A percentile compares a stretch with the other conserved stretches of the same genome.
Conservation (phyloP, 1,284 basidiomycete genomes). For the Xanthoconium separans region DNA sequence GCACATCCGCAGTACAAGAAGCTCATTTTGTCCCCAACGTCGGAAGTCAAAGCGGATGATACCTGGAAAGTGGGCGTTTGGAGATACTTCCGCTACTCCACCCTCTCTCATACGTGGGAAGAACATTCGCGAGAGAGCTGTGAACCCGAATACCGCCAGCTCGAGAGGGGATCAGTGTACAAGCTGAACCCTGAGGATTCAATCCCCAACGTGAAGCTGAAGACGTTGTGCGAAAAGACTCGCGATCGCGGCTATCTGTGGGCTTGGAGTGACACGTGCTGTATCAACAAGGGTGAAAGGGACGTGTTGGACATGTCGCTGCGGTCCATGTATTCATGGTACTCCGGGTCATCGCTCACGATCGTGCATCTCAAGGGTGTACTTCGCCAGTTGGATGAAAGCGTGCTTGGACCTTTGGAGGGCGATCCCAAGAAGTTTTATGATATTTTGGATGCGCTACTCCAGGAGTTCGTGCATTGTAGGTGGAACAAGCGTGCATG, state of each 20-base stretch:
- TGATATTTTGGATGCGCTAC: background rate
- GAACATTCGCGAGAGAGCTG: no score
- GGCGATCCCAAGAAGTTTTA: background rate
- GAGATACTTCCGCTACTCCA: conserved; percentile 5
- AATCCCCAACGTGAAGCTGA: background rate
- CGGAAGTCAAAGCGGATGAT: background rate
- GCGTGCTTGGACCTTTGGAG: background rate
- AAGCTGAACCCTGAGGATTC: background rate
- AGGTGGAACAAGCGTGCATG: conserved; percentile 10
- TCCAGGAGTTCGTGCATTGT: background rate
- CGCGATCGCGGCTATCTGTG: background rate
- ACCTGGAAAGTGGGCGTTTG: background rate
- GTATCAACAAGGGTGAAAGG: conserved; percentile 4
- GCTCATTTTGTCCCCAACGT: background rate
- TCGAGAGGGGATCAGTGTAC: background rate
- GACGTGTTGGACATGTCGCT: background rate
- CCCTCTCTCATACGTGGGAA: conserved; percentile 8
- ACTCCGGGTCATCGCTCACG: conserved; percentile 5
- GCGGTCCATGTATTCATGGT: conserved; percentile 9
- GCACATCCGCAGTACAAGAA: conserved; percentile 3
- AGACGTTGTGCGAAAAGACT: conserved; percentile 1
- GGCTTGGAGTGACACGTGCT: conserved; percentile 10
- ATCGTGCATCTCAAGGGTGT: conserved; percentile 8
- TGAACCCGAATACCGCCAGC: background rate
- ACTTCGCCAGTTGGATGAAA: background rate